Conservation (phyloP, 352 stramenopile species). For the Phytopythium mirpurense region DNA sequence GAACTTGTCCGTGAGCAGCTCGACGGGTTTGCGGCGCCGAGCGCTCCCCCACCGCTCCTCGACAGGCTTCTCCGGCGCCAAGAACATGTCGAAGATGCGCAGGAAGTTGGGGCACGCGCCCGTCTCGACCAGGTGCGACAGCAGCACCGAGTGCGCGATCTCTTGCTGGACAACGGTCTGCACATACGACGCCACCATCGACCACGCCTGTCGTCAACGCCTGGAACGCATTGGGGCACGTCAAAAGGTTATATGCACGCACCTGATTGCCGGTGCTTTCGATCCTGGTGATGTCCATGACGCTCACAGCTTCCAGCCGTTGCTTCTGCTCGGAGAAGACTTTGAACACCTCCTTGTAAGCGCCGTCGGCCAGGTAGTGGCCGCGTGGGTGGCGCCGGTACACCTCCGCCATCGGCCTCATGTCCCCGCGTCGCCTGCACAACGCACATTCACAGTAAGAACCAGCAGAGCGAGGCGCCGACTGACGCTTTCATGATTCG, state of each 20-base stretch:
- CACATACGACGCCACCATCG: neutral
- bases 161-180: slow-evolving; percentile 89
- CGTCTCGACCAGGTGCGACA: slow-evolving; percentile 85
- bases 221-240: neutral
- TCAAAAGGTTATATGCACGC: slow-evolving; percentile 9
- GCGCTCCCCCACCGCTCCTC: slow-evolving; percentile 55
- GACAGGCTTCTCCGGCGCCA: slow-evolving; percentile 58
- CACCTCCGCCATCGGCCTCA: slow-evolving; percentile 34
- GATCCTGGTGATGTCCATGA: slow-evolving; percentile 93
- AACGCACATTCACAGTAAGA: slow-evolving; percentile 4
- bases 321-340: slow-evolving; percentile 60
- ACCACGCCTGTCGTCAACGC: neutral
- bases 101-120: slow-evolving; percentile 95
- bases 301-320: slow-evolving; percentile 71
- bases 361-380: slow-evolving; percentile 75
- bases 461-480: neutral
- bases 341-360: slow-evolving; percentile 89
- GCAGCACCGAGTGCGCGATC: slow-evolving; percentile 90
- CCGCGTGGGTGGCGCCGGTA: slow-evolving; percentile 55
- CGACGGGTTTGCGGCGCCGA: slow-evolving; percentile 56
- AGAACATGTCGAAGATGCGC: slow-evolving; percentile 89
- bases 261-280: slow-evolving; percentile 85
- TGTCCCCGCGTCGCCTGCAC: slow-evolving; percentile 29
- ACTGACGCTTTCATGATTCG: no score
- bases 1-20: slow-evolving; percentile 32